Conservation (phyloP, 495 filamentous ascomycete species). For the Lepidopterella palustris region DNA sequence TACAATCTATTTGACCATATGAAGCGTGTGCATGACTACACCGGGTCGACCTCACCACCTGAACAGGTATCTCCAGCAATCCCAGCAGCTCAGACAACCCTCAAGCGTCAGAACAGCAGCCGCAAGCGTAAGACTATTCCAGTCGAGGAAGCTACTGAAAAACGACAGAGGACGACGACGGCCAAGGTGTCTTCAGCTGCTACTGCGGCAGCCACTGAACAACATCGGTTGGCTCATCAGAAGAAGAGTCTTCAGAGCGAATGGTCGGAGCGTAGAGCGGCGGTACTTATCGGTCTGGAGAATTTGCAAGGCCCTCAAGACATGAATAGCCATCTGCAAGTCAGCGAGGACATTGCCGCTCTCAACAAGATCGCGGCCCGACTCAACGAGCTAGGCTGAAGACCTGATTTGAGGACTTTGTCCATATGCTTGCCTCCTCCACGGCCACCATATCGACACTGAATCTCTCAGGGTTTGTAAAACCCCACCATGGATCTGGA, state of each 20-base stretch:
- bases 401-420: too few relatives aligned
- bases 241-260: constrained; percentile 10
- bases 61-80: constrained; percentile 14
- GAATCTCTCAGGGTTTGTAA: background rate
- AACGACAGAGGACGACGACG: constrained; percentile 19
- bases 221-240: constrained; percentile 11
- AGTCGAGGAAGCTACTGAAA: constrained; percentile 10
- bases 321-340: constrained; percentile 13
- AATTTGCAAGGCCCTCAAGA: constrained; percentile 23
- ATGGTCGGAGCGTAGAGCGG: constrained; percentile 15
- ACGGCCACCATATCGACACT: too few relatives aligned
- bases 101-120: constrained; percentile 1
- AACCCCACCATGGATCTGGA: background rate
- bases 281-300: constrained; percentile 9
- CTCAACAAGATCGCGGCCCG: constrained; percentile 20
- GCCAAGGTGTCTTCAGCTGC: background rate
- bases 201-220: background rate
- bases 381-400: constrained; percentile 13
- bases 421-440: too few relatives aligned
- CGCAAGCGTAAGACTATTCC: constrained; percentile 21
- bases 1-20: constrained; percentile 96
- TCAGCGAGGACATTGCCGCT: constrained; percentile 12
- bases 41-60: constrained; percentile 5
- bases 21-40: constrained; percentile 83
- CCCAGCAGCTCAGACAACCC: background rate